phyloP scores from a whole-genome alignment of 371 early-diverging fungal genomes.

The Lichtheimia ramosa region DNA sequence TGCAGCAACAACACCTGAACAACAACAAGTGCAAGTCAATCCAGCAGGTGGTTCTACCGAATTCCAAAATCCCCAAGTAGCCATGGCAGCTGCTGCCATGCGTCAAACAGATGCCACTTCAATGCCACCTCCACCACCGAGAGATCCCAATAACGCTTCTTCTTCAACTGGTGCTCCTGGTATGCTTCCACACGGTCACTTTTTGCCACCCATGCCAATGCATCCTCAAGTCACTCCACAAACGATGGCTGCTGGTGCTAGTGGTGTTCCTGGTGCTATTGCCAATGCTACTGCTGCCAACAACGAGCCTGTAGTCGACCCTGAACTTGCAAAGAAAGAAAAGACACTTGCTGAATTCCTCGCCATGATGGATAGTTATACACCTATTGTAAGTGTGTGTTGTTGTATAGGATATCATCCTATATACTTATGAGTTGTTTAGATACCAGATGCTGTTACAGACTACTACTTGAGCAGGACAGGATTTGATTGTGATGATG shows the following conservation, averaged over 20 bases:
- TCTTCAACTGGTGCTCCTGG: background rate
- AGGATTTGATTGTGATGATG: slow-evolving; percentile 93
- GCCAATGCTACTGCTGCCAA: background rate
- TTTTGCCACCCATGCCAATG: slow-evolving; percentile 1
- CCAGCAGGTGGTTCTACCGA: slow-evolving; percentile 15
- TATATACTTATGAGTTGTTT: background rate
- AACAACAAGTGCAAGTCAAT: slow-evolving; percentile 17
- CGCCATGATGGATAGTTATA: slow-evolving; percentile 84
- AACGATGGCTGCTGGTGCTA: too few species aligned
- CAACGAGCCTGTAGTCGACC: slow-evolving; percentile 20
- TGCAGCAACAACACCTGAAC: slow-evolving; percentile 16
- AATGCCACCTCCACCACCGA: slow-evolving; percentile 13
- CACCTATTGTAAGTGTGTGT: slow-evolving; percentile 71
- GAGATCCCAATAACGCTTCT: background rate
- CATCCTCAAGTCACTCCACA: background rate
- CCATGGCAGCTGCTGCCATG: slow-evolving; percentile 1
- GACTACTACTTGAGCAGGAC: slow-evolving; percentile 93
- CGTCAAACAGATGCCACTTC: background rate
- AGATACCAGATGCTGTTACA: slow-evolving; percentile 97
- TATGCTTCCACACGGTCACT: background rate
- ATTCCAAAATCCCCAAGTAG: slow-evolving; percentile 22
- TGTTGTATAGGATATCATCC: background rate
- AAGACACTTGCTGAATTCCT: slow-evolving; percentile 82
- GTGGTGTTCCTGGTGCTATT: background rate
- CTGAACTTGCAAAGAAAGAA: slow-evolving; percentile 50